Percentiles rank a stretch among this genome's conserved stretches.
phyloP scores from a whole-genome alignment of 2,329 filamentous ascomycete genomes.

The Phialocephala subalpina region DNA sequence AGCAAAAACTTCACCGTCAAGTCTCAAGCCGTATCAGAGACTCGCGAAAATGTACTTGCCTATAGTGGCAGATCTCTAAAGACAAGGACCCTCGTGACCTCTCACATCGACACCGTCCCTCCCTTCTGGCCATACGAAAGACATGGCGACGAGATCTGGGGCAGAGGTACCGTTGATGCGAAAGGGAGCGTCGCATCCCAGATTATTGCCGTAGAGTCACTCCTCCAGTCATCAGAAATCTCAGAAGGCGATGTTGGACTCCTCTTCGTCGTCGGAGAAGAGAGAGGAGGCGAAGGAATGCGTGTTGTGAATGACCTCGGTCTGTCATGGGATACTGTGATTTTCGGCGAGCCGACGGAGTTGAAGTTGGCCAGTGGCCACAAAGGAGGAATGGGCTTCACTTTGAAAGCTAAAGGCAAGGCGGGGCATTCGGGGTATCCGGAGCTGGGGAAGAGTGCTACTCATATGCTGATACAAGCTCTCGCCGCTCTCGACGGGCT shows the following conservation, averaged over 20 bases:
- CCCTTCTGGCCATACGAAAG: constrained; percentile 7
- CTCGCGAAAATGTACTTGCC: constrained; percentile 1
- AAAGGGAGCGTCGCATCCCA: constrained; percentile 1
- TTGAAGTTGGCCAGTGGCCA: constrained; percentile 88
- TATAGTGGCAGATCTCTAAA: neutral
- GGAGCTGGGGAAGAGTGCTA: constrained; percentile 84
- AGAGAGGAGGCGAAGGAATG: constrained; percentile 86
- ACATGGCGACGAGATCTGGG: neutral
- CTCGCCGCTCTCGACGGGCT: neutral
- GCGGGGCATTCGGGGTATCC: constrained; percentile 91
- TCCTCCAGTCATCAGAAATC: constrained; percentile 38
- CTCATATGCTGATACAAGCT: constrained; percentile 1
- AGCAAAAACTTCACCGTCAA: constrained; percentile 68
- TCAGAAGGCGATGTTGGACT: constrained; percentile 59
- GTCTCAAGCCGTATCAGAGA: constrained; percentile 55
- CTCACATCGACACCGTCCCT: constrained; percentile 1
- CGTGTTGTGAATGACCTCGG: constrained; percentile 54
- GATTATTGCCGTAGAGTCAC: constrained; percentile 4
- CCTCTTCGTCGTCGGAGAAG: constrained; percentile 80
- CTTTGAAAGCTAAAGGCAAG: constrained; percentile 71
- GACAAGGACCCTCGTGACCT: neutral
- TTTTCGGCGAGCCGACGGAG: constrained; percentile 93
- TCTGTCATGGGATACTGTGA: constrained; percentile 68
- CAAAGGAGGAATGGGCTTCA: constrained; percentile 80
- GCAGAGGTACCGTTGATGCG: neutral